phyloP scores from a whole-genome alignment of 768 basidiomycete species.

The Auricularia cornea region DNA sequence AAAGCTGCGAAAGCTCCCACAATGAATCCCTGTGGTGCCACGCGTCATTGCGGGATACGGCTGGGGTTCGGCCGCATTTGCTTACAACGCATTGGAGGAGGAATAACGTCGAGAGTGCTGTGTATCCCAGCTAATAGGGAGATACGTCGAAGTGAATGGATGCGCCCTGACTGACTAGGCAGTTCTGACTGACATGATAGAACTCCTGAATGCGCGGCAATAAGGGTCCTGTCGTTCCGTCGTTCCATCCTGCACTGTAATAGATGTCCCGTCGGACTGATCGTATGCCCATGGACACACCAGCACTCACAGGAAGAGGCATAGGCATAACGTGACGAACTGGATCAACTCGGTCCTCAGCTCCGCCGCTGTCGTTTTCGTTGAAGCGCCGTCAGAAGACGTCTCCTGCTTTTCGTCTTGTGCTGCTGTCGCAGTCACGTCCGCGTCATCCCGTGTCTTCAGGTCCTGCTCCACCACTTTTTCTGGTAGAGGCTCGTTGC shows the following conservation, averaged over 20 bases:
- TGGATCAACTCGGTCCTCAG: neutral
- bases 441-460: no score
- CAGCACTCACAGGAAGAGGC: neutral
- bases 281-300: neutral
- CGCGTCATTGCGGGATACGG: neutral
- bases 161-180: neutral
- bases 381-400: neutral
- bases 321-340: neutral
- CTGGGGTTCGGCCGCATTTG: neutral
- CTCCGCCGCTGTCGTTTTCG: neutral
- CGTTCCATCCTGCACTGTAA: slow-evolving; percentile 1
- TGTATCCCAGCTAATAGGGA: slow-evolving; percentile 2
- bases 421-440: no score
- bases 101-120: slow-evolving; percentile 3
- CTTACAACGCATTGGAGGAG: slow-evolving; percentile 2
- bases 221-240: slow-evolving; percentile 5
- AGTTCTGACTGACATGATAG: slow-evolving; percentile 2
- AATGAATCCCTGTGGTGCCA: slow-evolving; percentile 34
- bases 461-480: no score
- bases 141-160: neutral
- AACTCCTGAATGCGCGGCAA: slow-evolving; percentile 6
- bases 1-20: slow-evolving; percentile 46
- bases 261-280: neutral
- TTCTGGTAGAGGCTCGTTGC: no score
- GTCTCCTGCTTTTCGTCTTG: neutral